phyloP scores from a whole-genome alignment of 2,329 filamentous ascomycete species.

The Metarhizium sp. region DNA sequence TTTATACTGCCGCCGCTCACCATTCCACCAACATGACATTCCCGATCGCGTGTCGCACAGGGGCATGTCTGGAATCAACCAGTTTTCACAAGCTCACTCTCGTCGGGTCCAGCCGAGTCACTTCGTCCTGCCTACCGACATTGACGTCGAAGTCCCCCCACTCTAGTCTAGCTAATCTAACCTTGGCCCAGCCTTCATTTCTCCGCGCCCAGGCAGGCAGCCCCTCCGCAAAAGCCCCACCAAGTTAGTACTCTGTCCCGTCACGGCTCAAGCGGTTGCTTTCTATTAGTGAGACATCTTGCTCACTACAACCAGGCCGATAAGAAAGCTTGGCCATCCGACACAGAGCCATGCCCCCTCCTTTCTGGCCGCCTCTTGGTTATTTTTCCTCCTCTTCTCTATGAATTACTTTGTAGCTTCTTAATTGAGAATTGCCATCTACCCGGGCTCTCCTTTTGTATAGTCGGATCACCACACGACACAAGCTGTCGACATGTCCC shows the following conservation, averaged over 20 bases:
- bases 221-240: slow-evolving; percentile 14
- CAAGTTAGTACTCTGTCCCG: too few relatives aligned
- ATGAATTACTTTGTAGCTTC: too few relatives aligned
- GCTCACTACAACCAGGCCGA: background rate
- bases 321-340: background rate
- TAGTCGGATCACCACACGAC: too few relatives aligned
- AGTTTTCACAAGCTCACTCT: background rate
- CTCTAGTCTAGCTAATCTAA: background rate
- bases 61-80: background rate
- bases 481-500: slow-evolving; percentile 20
- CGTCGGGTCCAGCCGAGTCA: too few relatives aligned
- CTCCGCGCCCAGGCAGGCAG: background rate
- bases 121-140: background rate
- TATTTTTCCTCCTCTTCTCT: background rate
- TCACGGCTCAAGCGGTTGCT: too few relatives aligned
- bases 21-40: too few relatives aligned
- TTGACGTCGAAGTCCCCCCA: background rate
- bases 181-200: too few relatives aligned
- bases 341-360: background rate
- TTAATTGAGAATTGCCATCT: too few relatives aligned
- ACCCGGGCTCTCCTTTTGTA: too few relatives aligned
- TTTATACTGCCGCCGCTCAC: too few relatives aligned
- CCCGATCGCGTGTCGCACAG: too few relatives aligned
- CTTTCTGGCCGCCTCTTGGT: background rate
- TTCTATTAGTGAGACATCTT: background rate